These are phyloP conservation scores for Flaveria sonorensis DNA, from an alignment of 129 eudicot genomes.

Conservation along the genomic window DNA sequence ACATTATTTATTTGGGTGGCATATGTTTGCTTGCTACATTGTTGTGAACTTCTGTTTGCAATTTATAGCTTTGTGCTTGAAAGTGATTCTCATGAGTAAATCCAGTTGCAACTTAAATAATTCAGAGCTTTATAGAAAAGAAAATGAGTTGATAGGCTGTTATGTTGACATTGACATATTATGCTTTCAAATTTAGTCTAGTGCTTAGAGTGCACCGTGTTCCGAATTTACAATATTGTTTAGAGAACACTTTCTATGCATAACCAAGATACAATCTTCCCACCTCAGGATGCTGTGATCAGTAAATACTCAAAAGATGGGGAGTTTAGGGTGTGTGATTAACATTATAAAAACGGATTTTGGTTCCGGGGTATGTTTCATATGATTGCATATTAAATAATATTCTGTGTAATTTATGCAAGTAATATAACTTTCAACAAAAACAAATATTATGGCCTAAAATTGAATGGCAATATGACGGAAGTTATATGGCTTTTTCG, in stretches of 20 bases:
- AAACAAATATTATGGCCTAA: slow-evolving; percentile 17
- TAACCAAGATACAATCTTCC: too few species aligned
- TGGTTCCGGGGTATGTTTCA: not conserved
- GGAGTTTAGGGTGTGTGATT: not conserved
- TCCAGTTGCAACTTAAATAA: not conserved
- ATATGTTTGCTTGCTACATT: slow-evolving; percentile 11
- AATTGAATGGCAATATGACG: not conserved
- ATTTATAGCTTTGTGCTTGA: not conserved
- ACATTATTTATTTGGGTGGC: not conserved
- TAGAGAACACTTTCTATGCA: too few species aligned
- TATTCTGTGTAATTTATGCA: not conserved
- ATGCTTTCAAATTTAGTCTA: not conserved
- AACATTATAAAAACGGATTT: not conserved
- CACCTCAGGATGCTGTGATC: too few species aligned
- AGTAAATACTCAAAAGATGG: not conserved
- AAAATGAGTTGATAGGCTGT: not conserved
- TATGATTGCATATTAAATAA: not conserved
- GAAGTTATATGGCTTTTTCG: slow-evolving; percentile 9
- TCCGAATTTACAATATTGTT: too few species aligned
- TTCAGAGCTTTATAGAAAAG: not conserved
- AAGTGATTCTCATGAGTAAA: not conserved
- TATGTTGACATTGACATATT: slow-evolving; percentile 16
- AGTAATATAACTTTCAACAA: not conserved
- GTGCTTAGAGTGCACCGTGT: too few species aligned
- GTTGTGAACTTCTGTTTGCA: not conserved